Evolutionary conservation across 2,329 filamentous ascomycete species (phyloP), one percentile per base, ranked within the genome.

Genomic region (Lasiodiplodia citricola): DNA sequence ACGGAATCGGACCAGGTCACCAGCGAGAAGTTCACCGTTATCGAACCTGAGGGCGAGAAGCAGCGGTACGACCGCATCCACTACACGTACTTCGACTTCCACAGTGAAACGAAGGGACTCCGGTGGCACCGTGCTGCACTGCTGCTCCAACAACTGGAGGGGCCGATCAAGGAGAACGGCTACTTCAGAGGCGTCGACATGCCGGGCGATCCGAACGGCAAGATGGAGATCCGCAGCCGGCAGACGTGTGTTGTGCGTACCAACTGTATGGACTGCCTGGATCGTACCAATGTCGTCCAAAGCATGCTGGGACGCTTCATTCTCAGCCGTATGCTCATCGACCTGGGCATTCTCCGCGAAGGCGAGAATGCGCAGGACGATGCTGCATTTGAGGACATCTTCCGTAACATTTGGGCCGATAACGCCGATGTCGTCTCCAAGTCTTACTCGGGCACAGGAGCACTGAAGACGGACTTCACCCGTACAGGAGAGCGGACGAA

Each of bases 201-300:
- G 83, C 92, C 94, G 2, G 92, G 89, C 54, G 87, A 88, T 73
- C 79, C 85, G 62, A 86, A 90, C 69, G 92, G 91, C 37, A 88
- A 88, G 21, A 86, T 97, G 14, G 95, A 98, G 74, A 88, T 93
- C 41, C 90, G 94, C 71, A 90, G 88, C 70, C 86, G 88, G 72
- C 96, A 99, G 84, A 93, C 90, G 1, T 94, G 92, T 70, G 94
- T 98, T 18, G 94, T 99, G 72, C 91, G 96, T 66, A 97, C 96
- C 50, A 99, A 99, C 80, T 99, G 96, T 83, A 99, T 99, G 96
- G 96, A 99, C 81, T 99, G 96, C 73, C 87, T 99, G 16, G 96
- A 99, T 80, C 92, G 96, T 66, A 99, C 96, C 66, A 99, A 99
- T 75, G 94, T 99, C 7, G 93, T 99, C 3, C 96, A 99, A 82